phyloP scores from a whole-genome alignment of 2,329 filamentous ascomycete species.

The Cytospora paraplurivora region DNA sequence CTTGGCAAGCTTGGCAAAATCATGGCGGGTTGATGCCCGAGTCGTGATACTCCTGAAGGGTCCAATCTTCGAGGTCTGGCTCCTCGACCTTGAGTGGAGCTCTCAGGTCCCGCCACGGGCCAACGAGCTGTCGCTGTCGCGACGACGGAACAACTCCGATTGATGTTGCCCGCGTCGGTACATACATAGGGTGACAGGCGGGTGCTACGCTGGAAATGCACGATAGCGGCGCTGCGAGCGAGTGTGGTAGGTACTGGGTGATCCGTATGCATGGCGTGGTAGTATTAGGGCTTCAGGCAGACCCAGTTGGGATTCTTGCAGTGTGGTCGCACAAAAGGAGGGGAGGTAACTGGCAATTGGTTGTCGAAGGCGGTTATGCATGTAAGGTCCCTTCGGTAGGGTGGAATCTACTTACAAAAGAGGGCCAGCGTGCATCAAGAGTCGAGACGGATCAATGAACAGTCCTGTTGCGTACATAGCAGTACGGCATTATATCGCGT shows the following conservation, averaged over 20 bases:
- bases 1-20: neutral
- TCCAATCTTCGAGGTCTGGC: neutral
- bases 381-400: slow-evolving; percentile 7
- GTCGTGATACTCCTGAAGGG: neutral
- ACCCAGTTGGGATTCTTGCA: neutral
- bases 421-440: no score
- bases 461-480: no score
- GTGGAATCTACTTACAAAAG: neutral
- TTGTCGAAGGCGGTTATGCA: neutral
- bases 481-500: no score
- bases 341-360: slow-evolving; percentile 1
- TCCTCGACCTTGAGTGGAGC: neutral
- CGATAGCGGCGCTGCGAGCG: neutral
- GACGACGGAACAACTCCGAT: neutral
- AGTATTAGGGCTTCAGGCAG: neutral
- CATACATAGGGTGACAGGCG: neutral
- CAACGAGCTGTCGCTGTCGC: neutral
- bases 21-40: neutral
- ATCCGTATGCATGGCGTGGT: neutral
- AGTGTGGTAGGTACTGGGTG: no score
- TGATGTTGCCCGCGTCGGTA: neutral
- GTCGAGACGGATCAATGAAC: no score
- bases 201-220: neutral
- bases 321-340: slow-evolving; percentile 2
- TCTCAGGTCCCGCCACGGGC: neutral